Evolutionary conservation across 78 protist genomes (phyloP).

Genomic region (Protostelium mycophagum): DNA sequence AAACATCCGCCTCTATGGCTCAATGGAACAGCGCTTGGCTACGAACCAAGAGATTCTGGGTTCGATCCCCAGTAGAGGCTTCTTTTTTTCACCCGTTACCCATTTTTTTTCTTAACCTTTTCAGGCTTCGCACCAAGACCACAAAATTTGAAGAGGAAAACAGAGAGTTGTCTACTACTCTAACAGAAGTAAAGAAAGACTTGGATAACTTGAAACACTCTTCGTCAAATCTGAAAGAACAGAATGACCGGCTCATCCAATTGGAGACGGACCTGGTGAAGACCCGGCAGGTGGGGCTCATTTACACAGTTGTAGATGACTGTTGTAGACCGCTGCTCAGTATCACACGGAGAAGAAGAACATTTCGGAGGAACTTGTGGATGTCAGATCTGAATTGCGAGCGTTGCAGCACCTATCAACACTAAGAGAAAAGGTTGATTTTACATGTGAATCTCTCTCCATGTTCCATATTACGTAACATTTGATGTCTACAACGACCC

Average conservation of each 20-base stretch:
- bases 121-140: too few species aligned
- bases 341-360: neutral
- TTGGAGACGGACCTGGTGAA: neutral
- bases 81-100: too few species aligned
- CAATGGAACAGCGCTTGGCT: neutral
- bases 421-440: neutral
- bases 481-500: too few species aligned
- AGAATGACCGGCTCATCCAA: neutral
- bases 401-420: neutral
- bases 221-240: too few species aligned
- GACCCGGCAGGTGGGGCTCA: neutral
- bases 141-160: neutral
- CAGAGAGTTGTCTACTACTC: neutral
- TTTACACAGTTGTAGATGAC: neutral
- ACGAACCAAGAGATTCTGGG: neutral
- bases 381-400: neutral
- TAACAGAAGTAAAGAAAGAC: neutral
- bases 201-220: too few species aligned
- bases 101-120: too few species aligned
- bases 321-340: neutral
- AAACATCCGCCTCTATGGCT: neutral
- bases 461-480: too few species aligned
- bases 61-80: too few species aligned
- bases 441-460: neutral
- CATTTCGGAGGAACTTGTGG: neutral